Evolutionary conservation across 495 filamentous ascomycete species (phyloP).

Genomic region (Neurospora sp.): DNA sequence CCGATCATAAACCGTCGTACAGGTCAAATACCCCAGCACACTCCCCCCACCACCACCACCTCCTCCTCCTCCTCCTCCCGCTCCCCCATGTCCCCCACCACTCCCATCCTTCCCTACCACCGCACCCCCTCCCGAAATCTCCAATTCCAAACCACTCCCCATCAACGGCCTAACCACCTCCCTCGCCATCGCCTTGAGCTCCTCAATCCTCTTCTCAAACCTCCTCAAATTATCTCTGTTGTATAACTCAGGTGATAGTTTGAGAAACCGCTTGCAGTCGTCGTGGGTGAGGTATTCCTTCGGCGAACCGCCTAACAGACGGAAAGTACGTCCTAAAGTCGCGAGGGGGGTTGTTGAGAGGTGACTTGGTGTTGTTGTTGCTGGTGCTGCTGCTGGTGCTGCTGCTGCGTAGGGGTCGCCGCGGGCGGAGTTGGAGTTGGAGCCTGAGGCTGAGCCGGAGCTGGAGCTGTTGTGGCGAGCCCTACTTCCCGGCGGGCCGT

Average conservation of each 20-base stretch:
- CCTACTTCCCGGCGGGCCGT: constrained; percentile 10
- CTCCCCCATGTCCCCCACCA: too few relatives aligned
- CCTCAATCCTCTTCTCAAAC: constrained; percentile 79
- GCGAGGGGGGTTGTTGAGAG: constrained; percentile 29
- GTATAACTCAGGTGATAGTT: constrained; percentile 60
- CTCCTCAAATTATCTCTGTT: constrained; percentile 62
- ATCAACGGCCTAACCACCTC: constrained; percentile 80
- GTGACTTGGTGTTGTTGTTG: not conserved
- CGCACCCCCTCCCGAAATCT: constrained; percentile 24
- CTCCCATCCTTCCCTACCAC: too few relatives aligned
- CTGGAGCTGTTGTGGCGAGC: not conserved
- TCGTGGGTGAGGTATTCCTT: constrained; percentile 67
- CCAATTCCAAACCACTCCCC: constrained; percentile 71
- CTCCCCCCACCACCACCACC: not conserved
- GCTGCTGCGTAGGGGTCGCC: constrained; percentile 9
- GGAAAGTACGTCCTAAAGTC: constrained; percentile 57
- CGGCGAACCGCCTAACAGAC: constrained; percentile 47
- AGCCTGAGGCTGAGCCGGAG: not conserved
- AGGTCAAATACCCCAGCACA: constrained; percentile 62
- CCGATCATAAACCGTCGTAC: constrained; percentile 61
- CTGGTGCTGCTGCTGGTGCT: not conserved
- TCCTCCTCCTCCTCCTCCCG: not conserved
- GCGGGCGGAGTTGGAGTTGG: constrained; percentile 17
- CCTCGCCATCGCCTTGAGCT: constrained; percentile 70
- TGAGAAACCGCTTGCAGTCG: constrained; percentile 80